Base-by-base conservation (phyloP, 2,329 filamentous ascomycete species). In the Meredithiella fracta region DNA sequence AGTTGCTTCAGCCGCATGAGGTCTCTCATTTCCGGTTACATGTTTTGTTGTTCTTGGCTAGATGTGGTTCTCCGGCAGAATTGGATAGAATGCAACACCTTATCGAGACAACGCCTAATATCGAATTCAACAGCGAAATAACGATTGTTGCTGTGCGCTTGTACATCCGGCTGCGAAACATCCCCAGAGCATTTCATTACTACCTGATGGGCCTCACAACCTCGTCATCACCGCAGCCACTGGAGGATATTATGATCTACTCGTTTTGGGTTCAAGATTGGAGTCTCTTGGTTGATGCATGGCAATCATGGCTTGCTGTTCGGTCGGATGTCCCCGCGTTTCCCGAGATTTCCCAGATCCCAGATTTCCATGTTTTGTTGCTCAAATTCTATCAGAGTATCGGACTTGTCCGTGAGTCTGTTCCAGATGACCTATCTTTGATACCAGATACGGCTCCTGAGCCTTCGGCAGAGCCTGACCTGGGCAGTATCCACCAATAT, bases 21-120 rank as follows among this genome's bases (percentile, higher is more conserved):
- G 25, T 38, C 15, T 22, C 51, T 1, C 17, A 40, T 17, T 25
- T 56, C 3, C 54, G 58, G 2, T 20, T 57, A 7, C 58, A 51
- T 2, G 25, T 59, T 14, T 23, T 59, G 15, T 26, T 56, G 34
- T 59, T 54, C 40, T 20, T 59, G n/a, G 54, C 54, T 2, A 54
- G 54, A 34, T 59, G 58, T 34, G 55, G 54, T 25, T 59, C 58
- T 15, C 51, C 54, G 2, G 58, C 58, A 7, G 58, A 59, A 44
- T 17, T 57, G 29, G 58, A 59, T 26, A 51, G 58, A 2, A 59
- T 59, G 54, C 58, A 56, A 17, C 40, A 56, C 37, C 25, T 58
- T 22, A 58, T 58, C 26, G 53, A 53, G 20, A 50, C 57, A 31
- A 58, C 57, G n/a, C 57, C 57, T 1, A 38, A 7, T 9, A 3